phyloP scores from a whole-genome alignment of 2,329 filamentous ascomycete species.

The Colletotrichum paranaense region DNA sequence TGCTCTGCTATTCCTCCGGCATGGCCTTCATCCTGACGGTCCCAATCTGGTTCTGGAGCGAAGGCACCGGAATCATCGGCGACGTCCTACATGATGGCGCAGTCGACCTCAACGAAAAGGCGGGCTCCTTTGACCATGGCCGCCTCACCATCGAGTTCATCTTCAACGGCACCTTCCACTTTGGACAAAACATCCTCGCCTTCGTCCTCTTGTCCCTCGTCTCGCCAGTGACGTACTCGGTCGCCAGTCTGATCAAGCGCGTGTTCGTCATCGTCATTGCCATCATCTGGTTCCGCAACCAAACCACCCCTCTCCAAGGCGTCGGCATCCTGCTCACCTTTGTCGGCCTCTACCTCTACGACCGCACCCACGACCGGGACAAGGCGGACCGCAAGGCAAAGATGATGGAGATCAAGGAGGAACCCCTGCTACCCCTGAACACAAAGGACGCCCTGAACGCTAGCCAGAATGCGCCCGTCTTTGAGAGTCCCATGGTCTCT shows the following conservation, averaged over 20 bases:
- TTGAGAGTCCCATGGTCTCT: constrained; percentile 49
- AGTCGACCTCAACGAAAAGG: constrained; percentile 68
- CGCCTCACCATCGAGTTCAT: constrained; percentile 85
- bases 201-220: constrained; percentile 94
- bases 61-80: constrained; percentile 80
- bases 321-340: constrained; percentile 91
- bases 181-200: constrained; percentile 94
- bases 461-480: constrained; percentile 46
- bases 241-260: constrained; percentile 94
- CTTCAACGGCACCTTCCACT: constrained; percentile 98
- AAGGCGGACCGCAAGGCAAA: constrained; percentile 87
- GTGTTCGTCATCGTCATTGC: constrained; percentile 97
- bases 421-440: constrained; percentile 75
- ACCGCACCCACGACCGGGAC: constrained; percentile 88
- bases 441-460: constrained; percentile 52
- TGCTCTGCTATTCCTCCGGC: constrained; percentile 96
- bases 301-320: constrained; percentile 85
- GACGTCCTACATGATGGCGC: constrained; percentile 87
- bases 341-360: constrained; percentile 92
- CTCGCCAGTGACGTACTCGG: constrained; percentile 96
- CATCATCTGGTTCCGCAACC: constrained; percentile 94
- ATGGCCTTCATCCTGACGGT: constrained; percentile 89
- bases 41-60: constrained; percentile 93
- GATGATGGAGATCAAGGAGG: constrained; percentile 64
- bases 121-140: constrained; percentile 80